phyloP scores from a whole-genome alignment of 2,329 filamentous ascomycete genomes.

The Fusarium fracticaudum region DNA sequence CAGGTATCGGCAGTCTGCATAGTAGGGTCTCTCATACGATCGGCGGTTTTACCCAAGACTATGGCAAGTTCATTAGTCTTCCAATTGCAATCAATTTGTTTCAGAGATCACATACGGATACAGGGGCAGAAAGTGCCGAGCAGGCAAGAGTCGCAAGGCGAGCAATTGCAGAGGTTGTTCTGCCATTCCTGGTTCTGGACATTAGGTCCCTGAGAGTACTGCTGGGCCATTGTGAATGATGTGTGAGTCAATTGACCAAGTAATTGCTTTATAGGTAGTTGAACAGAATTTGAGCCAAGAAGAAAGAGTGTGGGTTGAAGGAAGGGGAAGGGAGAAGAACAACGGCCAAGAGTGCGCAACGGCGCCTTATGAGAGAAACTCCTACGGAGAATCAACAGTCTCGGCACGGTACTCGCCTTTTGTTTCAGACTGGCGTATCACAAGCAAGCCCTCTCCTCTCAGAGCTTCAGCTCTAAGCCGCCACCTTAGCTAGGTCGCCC shows the following conservation, averaged over 20 bases:
- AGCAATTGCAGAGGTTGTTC: constrained; percentile 52
- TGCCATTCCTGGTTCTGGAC: constrained; percentile 50
- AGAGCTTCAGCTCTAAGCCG: constrained; percentile 23
- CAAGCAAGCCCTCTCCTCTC: background rate
- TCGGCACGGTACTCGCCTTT: constrained; percentile 16
- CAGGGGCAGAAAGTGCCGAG: constrained; percentile 55
- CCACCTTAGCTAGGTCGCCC: constrained; percentile 16
- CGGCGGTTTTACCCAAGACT: constrained; percentile 57
- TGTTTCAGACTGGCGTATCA: constrained; percentile 15
- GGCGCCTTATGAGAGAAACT: constrained; percentile 17
- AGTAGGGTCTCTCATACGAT: constrained; percentile 56
- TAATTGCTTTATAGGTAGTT: background rate
- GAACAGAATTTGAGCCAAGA: background rate
- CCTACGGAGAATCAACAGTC: constrained; percentile 10
- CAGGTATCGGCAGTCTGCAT: constrained; percentile 50
- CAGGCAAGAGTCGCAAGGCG: constrained; percentile 51
- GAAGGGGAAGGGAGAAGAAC: background rate
- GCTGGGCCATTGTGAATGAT: constrained; percentile 39
- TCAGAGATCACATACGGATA: constrained; percentile 49
- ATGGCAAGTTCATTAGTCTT: constrained; percentile 21
- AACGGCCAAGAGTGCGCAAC: background rate
- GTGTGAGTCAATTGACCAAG: background rate
- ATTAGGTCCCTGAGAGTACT: constrained; percentile 40
- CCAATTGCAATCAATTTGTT: background rate
- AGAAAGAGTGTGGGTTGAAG: background rate